phyloP scores from a whole-genome alignment of 768 basidiomycete genomes.

The Calocybe cyanea region DNA sequence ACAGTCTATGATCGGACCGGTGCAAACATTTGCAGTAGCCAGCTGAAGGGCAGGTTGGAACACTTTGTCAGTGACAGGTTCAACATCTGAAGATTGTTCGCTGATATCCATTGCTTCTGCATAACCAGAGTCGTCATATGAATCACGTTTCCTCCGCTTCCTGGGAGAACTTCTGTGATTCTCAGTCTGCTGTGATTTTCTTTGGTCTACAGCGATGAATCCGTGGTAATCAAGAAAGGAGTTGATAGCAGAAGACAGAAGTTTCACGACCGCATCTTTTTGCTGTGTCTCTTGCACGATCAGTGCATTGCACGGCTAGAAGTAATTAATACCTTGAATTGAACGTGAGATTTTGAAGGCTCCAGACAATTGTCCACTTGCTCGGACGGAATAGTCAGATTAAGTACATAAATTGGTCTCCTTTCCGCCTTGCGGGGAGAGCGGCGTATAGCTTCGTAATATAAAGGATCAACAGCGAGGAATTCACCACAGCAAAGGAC shows the following conservation, averaged over 20 bases:
- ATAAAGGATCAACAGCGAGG: slow-evolving; percentile 11
- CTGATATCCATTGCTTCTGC: slow-evolving; percentile 20
- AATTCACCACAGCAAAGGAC: slow-evolving; percentile 5
- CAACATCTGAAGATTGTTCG: neutral
- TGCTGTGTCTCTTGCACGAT: slow-evolving; percentile 41
- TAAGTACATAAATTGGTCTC: slow-evolving; percentile 80
- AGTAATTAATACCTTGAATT: slow-evolving; percentile 53
- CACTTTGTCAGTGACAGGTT: neutral
- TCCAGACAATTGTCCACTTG: slow-evolving; percentile 53
- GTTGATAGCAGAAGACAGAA: slow-evolving; percentile 58
- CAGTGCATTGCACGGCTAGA: neutral
- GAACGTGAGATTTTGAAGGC: slow-evolving; percentile 67
- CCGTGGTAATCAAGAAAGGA: slow-evolving; percentile 63
- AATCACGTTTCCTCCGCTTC: slow-evolving; percentile 48
- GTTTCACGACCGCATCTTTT: slow-evolving; percentile 45
- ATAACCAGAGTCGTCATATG: slow-evolving; percentile 32
- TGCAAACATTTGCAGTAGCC: slow-evolving; percentile 6
- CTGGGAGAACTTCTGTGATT: slow-evolving; percentile 28
- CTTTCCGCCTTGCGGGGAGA: slow-evolving; percentile 79
- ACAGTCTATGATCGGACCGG: neutral
- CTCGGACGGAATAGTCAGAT: slow-evolving; percentile 60
- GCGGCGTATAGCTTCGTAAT: slow-evolving; percentile 48
- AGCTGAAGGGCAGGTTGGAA: neutral
- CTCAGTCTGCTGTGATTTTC: slow-evolving; percentile 2
- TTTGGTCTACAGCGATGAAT: slow-evolving; percentile 36